Evolutionary conservation across 2,329 filamentous ascomycete genomes (phyloP).

Genomic region (Pestalotiopsis sp.): DNA sequence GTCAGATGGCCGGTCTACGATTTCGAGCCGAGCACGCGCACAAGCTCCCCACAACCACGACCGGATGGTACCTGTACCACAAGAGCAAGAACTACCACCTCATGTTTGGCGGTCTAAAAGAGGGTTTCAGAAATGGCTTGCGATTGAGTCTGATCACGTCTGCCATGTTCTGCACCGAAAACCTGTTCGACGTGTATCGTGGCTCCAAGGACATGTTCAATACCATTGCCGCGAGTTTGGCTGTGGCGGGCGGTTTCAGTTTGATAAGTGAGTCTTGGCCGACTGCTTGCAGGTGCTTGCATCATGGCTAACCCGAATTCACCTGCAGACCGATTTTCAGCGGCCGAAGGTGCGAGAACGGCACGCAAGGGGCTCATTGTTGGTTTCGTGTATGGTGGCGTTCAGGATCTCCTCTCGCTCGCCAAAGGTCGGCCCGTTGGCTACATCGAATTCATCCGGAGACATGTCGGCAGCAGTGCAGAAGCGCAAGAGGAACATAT

Average conservation of each 20-base stretch:
- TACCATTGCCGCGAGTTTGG: constrained; percentile 79
- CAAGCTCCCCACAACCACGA: constrained; percentile 77
- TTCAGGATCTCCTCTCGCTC: constrained; percentile 74
- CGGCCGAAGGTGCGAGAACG: constrained; percentile 74
- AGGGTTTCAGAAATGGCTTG: constrained; percentile 74
- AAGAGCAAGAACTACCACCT: constrained; percentile 95
- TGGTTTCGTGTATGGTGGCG: constrained; percentile 75
- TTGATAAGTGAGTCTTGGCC: constrained; percentile 66
- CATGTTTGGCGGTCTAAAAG: constrained; percentile 73
- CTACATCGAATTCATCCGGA: constrained; percentile 69
- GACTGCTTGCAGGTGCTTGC: background rate
- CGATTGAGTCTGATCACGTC: constrained; percentile 72
- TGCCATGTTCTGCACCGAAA: constrained; percentile 79
- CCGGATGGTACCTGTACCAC: constrained; percentile 98
- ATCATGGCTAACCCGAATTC: constrained; percentile 9
- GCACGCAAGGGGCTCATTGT: constrained; percentile 78
- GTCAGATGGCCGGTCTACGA: constrained; percentile 71
- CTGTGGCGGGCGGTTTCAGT: constrained; percentile 84
- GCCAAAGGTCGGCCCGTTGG: constrained; percentile 70
- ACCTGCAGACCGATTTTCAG: constrained; percentile 70
- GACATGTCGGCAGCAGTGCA: constrained; percentile 36
- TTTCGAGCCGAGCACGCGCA: constrained; percentile 97
- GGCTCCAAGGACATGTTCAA: constrained; percentile 74
- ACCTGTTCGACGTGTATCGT: constrained; percentile 75
- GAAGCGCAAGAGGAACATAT: constrained; percentile 19